Evolutionary conservation across 225 moss, liverwort and hornwort genomes (phyloP).

Genomic region (Sphagnum contortum): DNA sequence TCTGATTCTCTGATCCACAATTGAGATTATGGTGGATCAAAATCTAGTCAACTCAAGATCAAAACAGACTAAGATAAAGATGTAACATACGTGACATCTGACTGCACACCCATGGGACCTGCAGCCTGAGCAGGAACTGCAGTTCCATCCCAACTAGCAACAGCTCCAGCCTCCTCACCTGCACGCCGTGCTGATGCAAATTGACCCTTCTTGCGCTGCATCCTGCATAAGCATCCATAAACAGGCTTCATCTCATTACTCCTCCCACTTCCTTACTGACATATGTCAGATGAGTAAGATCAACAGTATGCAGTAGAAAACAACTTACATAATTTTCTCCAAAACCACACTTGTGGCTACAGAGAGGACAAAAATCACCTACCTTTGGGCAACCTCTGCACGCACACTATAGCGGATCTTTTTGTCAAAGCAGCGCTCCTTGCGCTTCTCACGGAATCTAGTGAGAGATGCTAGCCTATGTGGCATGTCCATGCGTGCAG

Average conservation of each 20-base stretch:
- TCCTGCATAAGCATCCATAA: conserved; percentile 28
- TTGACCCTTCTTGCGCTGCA: conserved; percentile 94
- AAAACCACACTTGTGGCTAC: neutral
- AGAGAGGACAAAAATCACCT: neutral
- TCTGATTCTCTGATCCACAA: too few species aligned
- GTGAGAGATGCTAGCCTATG: conserved; percentile 88
- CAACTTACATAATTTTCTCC: neutral
- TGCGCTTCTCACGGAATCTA: conserved; percentile 89
- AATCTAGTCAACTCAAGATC: neutral
- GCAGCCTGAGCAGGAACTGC: conserved; percentile 46
- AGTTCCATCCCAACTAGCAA: conserved; percentile 66
- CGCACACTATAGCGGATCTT: conserved; percentile 90
- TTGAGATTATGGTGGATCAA: too few species aligned
- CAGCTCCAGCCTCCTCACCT: conserved; percentile 45
- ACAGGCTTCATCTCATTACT: neutral
- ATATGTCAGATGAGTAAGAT: neutral
- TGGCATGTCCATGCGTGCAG: conserved; percentile 94
- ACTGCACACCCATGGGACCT: conserved; percentile 54
- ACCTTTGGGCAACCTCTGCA: conserved; percentile 97
- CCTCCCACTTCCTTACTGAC: neutral
- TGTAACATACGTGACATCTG: conserved; percentile 70
- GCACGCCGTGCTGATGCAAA: conserved; percentile 76
- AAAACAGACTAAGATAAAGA: conserved; percentile 1
- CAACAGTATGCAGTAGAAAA: neutral
- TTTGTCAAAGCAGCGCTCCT: conserved; percentile 92